phyloP scores from a whole-genome alignment of 495 filamentous ascomycete genomes.

The Xylaria intraflava region DNA sequence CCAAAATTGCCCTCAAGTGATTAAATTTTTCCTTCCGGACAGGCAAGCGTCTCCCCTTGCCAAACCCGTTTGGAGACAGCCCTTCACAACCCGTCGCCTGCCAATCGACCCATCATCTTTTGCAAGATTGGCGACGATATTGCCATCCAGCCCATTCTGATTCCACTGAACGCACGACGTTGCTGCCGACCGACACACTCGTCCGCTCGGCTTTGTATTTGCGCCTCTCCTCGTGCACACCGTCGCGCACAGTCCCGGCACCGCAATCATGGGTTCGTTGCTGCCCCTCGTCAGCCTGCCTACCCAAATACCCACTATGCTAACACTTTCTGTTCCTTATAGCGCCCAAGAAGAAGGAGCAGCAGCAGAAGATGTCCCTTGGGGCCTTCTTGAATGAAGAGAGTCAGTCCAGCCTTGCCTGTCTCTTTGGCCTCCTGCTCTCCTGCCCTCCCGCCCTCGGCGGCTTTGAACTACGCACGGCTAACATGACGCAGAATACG shows the following conservation, averaged over 20 bases:
- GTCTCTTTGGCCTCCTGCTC: background rate
- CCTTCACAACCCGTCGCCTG: slow-evolving; percentile 8
- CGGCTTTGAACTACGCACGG: background rate
- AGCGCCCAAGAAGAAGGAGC: slow-evolving; percentile 87
- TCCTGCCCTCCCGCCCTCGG: slow-evolving; percentile 16
- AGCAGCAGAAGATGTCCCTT: slow-evolving; percentile 78
- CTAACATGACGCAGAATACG: slow-evolving; percentile 58
- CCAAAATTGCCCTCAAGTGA: slow-evolving; percentile 10
- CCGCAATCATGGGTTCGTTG: slow-evolving; percentile 85
- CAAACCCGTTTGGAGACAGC: slow-evolving; percentile 10
- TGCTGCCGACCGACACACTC: slow-evolving; percentile 13
- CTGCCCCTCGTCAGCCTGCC: slow-evolving; percentile 12
- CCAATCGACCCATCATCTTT: slow-evolving; percentile 8
- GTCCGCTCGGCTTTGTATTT: slow-evolving; percentile 19
- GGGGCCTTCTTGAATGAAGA: slow-evolving; percentile 84
- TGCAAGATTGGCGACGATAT: slow-evolving; percentile 10
- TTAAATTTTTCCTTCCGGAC: slow-evolving; percentile 15
- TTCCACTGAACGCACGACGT: background rate
- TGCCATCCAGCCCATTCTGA: background rate
- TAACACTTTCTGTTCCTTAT: slow-evolving; percentile 31
- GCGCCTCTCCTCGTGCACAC: slow-evolving; percentile 8
- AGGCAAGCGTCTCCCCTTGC: slow-evolving; percentile 14
- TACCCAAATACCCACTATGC: slow-evolving; percentile 8
- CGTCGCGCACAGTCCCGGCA: slow-evolving; percentile 38
- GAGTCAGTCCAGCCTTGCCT: slow-evolving; percentile 47